A percentile compares a stretch with the other conserved stretches of the same genome.
Conservation (phyloP, 768 basidiomycete genomes). For the Neoboletus brunneissimus region DNA sequence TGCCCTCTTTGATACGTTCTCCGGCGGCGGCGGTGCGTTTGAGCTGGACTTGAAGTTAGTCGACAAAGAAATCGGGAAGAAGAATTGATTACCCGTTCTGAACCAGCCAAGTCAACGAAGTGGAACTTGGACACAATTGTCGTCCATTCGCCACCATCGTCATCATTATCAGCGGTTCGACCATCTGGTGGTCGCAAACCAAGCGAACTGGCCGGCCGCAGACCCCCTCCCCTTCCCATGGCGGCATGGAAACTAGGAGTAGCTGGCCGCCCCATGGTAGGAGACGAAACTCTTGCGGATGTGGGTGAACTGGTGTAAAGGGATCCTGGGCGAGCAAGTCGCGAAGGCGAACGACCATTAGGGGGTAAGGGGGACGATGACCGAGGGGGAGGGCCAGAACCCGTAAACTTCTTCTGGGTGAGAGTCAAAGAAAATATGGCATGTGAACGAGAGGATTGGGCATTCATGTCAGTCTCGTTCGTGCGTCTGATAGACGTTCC, state of each 20-base stretch:
- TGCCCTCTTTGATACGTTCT: constrained; percentile 98
- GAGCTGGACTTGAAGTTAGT: constrained; percentile 48
- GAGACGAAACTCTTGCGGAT: constrained; percentile 58
- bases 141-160: constrained; percentile 78
- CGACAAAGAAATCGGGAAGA: constrained; percentile 4
- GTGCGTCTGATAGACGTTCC: constrained; percentile 91
- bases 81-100: constrained; percentile 67
- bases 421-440: constrained; percentile 97
- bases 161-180: constrained; percentile 42
- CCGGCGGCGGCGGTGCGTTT: constrained; percentile 96
- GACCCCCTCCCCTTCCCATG: constrained; percentile 61
- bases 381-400: constrained; percentile 65
- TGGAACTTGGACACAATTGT: constrained; percentile 95
- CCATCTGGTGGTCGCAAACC: constrained; percentile 59
- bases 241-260: constrained; percentile 79
- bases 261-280: constrained; percentile 71
- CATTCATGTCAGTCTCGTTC: constrained; percentile 98
- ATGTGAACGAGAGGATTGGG: constrained; percentile 96
- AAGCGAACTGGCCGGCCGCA: constrained; percentile 80
- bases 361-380: constrained; percentile 77
- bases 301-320: constrained; percentile 49
- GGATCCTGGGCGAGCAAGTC: constrained; percentile 81
- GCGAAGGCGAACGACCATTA: constrained; percentile 70
- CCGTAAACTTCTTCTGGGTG: constrained; percentile 83
- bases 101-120: constrained; percentile 97